Base-by-base conservation (phyloP, 1,284 basidiomycete species). In the Phlebopus sp. region DNA sequence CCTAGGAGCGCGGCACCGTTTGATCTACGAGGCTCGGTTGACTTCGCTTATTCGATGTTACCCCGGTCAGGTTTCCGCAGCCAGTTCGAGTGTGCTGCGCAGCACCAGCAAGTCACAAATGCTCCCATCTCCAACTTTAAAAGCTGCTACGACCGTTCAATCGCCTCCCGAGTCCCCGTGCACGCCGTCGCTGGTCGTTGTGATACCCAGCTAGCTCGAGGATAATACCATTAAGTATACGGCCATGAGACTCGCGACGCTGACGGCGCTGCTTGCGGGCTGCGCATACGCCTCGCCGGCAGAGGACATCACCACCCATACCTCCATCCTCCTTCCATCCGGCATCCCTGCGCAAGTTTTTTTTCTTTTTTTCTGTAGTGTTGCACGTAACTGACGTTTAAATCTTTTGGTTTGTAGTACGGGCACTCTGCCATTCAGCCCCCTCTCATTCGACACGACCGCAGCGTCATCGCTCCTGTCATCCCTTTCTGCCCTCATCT, bases 401-500 rank as follows among this genome's bases (percentile, higher is more conserved):
- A 15, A 23, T 19, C 8, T 5, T 4, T n/a, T 27, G 7, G 17
- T 25, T 6, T 13, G 13, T 17, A 59, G 60, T 8, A 59, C 61
- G 46, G 59, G 55, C 42, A 52, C 49, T 3, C 44, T 40, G n/a
- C 53, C 60, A 11, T 45, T 60, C 11, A 53, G 38, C 41, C 32
- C 41, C 1, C 15, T 64, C 30, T 39, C 59, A 5, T 55, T 63
- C 9, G 53, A 62, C 45, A 63, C 62, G n/a, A 62, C 55, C 10
- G 63, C 42, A 5, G 3, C 37, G 0, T 29, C 52, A 0, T 67
- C 64, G 18, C 0, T 52, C 23, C 21, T 57, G 29, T 55, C 61
- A 8, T 54, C 45, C 3, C 46, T 53, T 18, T 59, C 63, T 29
- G 64, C 62, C 1, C 44, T 61, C 49, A 54, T 66, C 38, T 64